These are phyloP conservation scores for Paramecium caudatum DNA, from an alignment of 73 alveolate species.

Conservation along the genomic window DNA sequence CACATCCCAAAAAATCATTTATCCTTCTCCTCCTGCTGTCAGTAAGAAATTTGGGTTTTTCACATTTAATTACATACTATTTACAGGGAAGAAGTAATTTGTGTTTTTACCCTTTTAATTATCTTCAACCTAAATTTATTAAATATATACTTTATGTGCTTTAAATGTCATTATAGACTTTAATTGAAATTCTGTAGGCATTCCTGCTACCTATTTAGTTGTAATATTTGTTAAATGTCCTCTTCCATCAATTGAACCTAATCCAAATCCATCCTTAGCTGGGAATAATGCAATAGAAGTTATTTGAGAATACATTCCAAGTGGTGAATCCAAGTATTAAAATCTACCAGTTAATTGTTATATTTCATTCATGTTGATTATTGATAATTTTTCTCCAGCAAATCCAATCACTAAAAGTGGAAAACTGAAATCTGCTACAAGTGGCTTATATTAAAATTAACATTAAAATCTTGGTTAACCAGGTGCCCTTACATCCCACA, in stretches of 20 bases:
- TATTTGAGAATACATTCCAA: constrained; percentile 27
- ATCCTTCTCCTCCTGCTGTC: constrained; percentile 75
- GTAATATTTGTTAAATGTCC: constrained; percentile 60
- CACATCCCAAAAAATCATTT: constrained; percentile 69
- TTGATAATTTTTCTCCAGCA: constrained; percentile 60
- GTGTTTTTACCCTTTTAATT: constrained; percentile 13
- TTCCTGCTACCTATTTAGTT: neutral
- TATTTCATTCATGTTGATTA: constrained; percentile 33
- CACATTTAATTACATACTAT: constrained; percentile 16
- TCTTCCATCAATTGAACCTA: constrained; percentile 67
- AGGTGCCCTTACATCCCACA: constrained; percentile 39
- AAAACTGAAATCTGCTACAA: constrained; percentile 27
- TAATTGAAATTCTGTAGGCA: constrained; percentile 53
- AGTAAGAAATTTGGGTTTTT: neutral
- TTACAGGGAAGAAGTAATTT: constrained; percentile 61
- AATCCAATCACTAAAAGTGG: constrained; percentile 62
- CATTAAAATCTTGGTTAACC: constrained; percentile 61
- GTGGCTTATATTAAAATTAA: constrained; percentile 44
- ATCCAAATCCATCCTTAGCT: constrained; percentile 51
- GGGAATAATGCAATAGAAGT: constrained; percentile 41
- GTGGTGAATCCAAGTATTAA: constrained; percentile 32
- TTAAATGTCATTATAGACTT: constrained; percentile 62
- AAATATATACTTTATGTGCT: constrained; percentile 58
- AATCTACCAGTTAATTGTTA: constrained; percentile 23
- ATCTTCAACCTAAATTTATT: constrained; percentile 27